Conservation (phyloP, 768 basidiomycete genomes). For the Leccinellum albellum region DNA sequence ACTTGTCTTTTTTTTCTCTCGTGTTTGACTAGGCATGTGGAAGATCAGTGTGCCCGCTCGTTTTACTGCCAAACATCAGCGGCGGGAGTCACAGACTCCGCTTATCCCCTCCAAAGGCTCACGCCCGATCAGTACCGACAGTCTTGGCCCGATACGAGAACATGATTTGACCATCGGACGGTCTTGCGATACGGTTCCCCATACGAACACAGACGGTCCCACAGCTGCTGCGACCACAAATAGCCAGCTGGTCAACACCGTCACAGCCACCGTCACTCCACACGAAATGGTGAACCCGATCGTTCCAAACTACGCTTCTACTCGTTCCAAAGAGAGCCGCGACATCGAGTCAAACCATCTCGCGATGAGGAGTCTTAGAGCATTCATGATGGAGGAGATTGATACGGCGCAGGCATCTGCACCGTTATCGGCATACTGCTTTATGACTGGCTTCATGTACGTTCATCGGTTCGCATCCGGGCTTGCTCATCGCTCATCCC, state of each 20-base stretch:
- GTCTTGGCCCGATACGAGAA: constrained; percentile 14
- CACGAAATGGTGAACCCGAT: not conserved
- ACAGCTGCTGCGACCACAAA: not conserved
- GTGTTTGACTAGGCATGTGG: constrained; percentile 6
- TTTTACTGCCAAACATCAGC: constrained; percentile 6
- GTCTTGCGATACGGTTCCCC: not conserved
- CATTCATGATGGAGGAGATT: constrained; percentile 22
- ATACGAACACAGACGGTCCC: not conserved
- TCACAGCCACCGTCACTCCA: not conserved
- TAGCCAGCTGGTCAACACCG: not conserved
- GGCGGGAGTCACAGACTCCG: constrained; percentile 4
- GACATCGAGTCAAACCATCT: constrained; percentile 18
- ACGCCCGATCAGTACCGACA: constrained; percentile 1
- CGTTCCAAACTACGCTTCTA: not conserved
- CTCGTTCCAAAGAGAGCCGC: not conserved
- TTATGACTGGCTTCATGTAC: constrained; percentile 79
- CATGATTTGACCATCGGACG: not conserved
- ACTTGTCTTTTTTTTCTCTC: not conserved
- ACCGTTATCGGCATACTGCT: constrained; percentile 63
- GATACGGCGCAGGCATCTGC: constrained; percentile 36
- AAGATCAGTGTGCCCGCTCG: constrained; percentile 12
- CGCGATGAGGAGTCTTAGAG: constrained; percentile 8
- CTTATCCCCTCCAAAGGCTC: constrained; percentile 8
- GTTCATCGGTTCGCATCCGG: constrained; percentile 22
- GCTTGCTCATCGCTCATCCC: not conserved